Percentiles rank a stretch among this genome's conserved stretches.
Conservation (phyloP, 768 basidiomycete species). For the Termitomyces heimii region DNA sequence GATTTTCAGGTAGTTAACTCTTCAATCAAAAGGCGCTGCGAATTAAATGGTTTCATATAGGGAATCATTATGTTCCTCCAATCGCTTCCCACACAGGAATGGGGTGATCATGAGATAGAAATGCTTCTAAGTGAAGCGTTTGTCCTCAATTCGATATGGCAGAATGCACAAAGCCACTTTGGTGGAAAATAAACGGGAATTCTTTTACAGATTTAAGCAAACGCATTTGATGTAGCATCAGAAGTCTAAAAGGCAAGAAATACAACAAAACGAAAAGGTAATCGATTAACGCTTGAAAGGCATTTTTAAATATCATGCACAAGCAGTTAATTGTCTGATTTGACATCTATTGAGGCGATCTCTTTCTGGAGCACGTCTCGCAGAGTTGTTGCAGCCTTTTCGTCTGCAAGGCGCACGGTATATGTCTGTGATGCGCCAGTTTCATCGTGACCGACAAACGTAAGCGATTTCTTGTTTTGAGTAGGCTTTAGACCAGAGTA, state of each 20-base stretch:
- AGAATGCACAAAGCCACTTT: slow-evolving; percentile 88
- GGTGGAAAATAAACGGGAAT: slow-evolving; percentile 37
- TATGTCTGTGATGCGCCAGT: slow-evolving; percentile 49
- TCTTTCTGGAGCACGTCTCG: slow-evolving; percentile 60
- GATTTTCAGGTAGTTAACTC: slow-evolving; percentile 82
- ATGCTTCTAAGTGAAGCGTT: slow-evolving; percentile 95
- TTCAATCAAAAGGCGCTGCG: not conserved
- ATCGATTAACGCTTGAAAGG: not conserved
- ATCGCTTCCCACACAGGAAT: slow-evolving; percentile 84
- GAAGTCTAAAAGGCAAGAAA: not conserved
- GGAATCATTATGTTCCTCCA: slow-evolving; percentile 99
- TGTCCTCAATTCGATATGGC: slow-evolving; percentile 89
- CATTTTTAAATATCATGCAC: not conserved
- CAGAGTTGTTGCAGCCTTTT: slow-evolving; percentile 50
- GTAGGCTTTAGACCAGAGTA: slow-evolving; percentile 53
- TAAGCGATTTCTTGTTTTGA: slow-evolving; percentile 44
- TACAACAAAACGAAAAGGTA: not conserved
- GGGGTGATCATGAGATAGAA: slow-evolving; percentile 95
- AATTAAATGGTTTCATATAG: slow-evolving; percentile 31
- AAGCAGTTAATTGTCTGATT: slow-evolving; percentile 20
- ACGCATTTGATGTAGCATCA: slow-evolving; percentile 5
- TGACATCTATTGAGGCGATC: slow-evolving; percentile 40
- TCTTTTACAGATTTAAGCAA: slow-evolving; percentile 3
- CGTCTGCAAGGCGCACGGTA: slow-evolving; percentile 54
- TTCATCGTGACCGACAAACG: slow-evolving; percentile 67